Evolutionary conservation across 163 green algal genomes (phyloP).

Genomic region (Chlorella variabilis): DNA sequence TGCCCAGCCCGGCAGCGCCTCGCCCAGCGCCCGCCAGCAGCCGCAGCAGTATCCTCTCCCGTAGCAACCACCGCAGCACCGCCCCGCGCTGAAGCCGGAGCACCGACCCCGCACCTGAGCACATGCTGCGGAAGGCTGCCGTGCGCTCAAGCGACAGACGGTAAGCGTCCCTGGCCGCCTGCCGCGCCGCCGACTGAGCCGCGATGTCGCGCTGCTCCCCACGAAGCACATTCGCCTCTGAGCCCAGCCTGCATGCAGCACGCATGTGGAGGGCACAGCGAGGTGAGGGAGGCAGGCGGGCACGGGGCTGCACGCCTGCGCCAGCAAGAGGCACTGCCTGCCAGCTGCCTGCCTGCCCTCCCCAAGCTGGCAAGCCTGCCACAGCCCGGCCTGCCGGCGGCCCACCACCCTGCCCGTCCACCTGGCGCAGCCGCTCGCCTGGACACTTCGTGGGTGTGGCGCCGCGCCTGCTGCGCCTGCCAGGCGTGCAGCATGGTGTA

Average conservation of each 20-base stretch:
- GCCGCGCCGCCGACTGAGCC: background rate
- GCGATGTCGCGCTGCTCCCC: constrained; percentile 15
- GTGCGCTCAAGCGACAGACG: constrained; percentile 26
- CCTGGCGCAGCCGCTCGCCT: background rate
- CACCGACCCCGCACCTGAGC: constrained; percentile 2
- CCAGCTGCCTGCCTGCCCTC: too few relatives aligned
- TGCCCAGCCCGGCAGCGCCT: too few relatives aligned
- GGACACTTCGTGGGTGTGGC: constrained; percentile 14
- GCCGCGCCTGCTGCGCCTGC: constrained; percentile 37
- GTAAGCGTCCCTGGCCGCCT: constrained; percentile 18
- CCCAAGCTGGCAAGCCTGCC: too few relatives aligned
- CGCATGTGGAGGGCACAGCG: too few relatives aligned
- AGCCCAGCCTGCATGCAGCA: constrained; percentile 17
- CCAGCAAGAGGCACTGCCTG: too few relatives aligned
- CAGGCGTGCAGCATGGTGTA: constrained; percentile 44
- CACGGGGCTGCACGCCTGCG: background rate
- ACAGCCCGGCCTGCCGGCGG: too few relatives aligned
- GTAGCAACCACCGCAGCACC: too few relatives aligned
- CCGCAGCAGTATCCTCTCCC: too few relatives aligned
- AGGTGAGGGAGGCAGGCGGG: background rate
- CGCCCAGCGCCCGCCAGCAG: too few relatives aligned
- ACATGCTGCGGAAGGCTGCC: constrained; percentile 24
- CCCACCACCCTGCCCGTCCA: too few relatives aligned
- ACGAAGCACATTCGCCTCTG: constrained; percentile 41
- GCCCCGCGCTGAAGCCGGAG: too few relatives aligned